phyloP scores from a whole-genome alignment of 345 rosid genomes.

The Camelina hispida region DNA sequence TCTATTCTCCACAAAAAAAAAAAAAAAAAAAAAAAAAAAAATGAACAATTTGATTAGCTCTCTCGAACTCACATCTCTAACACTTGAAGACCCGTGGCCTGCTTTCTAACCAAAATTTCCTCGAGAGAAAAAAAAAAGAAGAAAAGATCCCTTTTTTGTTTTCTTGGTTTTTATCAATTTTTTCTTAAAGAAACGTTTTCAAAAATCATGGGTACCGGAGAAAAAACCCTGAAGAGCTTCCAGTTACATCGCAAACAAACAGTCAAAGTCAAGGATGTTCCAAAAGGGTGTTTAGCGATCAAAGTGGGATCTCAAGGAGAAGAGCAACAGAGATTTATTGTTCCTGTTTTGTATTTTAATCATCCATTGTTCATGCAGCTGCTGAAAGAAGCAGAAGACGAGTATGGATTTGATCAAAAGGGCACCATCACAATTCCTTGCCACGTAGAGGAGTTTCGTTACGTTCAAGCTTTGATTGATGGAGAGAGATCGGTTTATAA shows the following conservation, averaged over 20 bases:
- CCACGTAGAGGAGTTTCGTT: constrained; percentile 59
- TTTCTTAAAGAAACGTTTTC: constrained; percentile 6
- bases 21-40: constrained; percentile 40
- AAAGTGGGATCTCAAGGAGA: constrained; percentile 59
- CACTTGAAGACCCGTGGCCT: constrained; percentile 57
- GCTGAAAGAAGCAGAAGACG: constrained; percentile 63
- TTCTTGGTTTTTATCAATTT: not conserved
- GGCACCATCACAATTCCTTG: constrained; percentile 69
- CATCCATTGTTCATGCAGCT: constrained; percentile 70
- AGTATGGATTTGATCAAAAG: constrained; percentile 71
- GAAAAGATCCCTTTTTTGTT: too few relatives aligned
- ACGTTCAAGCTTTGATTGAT: constrained; percentile 63
- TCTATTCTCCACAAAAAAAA: constrained; percentile 35
- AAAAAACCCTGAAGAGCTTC: constrained; percentile 38
- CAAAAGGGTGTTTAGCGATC: constrained; percentile 68
- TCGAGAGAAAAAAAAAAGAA: not conserved
- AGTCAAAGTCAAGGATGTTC: constrained; percentile 49
- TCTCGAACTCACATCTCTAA: constrained; percentile 47
- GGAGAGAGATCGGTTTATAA: constrained; percentile 59
- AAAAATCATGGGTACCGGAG: constrained; percentile 40
- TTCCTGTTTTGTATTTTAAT: constrained; percentile 62
- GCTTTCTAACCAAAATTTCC: constrained; percentile 42
- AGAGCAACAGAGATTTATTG: constrained; percentile 56
- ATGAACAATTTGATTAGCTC: constrained; percentile 51
- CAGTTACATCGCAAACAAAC: constrained; percentile 45